Evolutionary conservation across 2,329 filamentous ascomycete genomes (phyloP).

Genomic region (Colletotrichum karsti): DNA sequence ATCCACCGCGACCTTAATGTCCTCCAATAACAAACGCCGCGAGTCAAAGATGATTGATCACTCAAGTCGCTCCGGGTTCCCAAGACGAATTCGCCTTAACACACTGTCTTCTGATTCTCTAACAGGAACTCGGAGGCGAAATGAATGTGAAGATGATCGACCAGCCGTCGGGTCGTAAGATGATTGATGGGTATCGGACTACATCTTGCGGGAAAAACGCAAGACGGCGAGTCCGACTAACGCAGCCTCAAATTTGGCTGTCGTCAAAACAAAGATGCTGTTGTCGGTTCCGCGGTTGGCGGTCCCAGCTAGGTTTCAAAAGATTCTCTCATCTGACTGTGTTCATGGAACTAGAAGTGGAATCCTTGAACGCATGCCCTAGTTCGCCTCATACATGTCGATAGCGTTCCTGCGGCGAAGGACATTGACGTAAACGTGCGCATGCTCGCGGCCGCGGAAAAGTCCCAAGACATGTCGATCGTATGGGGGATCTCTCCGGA

Average conservation of each 20-base stretch:
- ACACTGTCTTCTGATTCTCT: neutral
- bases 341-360: too few species aligned
- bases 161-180: too few species aligned
- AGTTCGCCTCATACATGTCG: slow-evolving; percentile 35
- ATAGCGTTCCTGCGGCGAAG: slow-evolving; percentile 34
- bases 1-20: too few species aligned
- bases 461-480: slow-evolving; percentile 30
- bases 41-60: too few species aligned
- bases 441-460: slow-evolving; percentile 24
- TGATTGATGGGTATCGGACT: too few species aligned
- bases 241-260: too few species aligned
- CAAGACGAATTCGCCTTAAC: neutral
- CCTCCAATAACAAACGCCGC: too few species aligned
- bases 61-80: neutral
- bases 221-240: too few species aligned
- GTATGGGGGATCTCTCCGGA: slow-evolving; percentile 28
- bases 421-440: slow-evolving; percentile 33
- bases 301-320: too few species aligned
- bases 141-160: neutral
- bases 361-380: neutral
- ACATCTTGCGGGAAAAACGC: too few species aligned
- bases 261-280: neutral
- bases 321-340: too few species aligned
- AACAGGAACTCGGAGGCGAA: neutral
- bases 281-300: neutral